These are phyloP conservation scores for Candida adriatica DNA, from an alignment of 805 yeast species.

Conservation along the genomic window DNA sequence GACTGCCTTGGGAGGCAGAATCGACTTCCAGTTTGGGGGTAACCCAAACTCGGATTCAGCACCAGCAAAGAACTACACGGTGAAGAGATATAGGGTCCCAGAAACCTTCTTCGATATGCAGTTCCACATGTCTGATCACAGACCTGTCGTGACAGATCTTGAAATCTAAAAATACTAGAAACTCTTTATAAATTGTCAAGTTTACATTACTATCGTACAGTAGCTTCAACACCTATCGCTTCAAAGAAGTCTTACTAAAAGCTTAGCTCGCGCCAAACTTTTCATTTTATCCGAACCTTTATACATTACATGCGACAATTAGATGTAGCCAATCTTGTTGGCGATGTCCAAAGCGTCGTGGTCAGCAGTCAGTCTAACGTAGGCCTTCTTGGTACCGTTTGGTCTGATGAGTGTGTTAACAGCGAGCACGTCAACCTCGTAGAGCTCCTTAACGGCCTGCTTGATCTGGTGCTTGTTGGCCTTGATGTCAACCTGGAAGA, in stretches of 20 bases:
- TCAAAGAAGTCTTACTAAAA: no score
- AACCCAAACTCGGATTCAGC: conserved; percentile 5
- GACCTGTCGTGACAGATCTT: conserved; percentile 32
- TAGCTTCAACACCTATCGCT: no score
- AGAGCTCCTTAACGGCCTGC: conserved; percentile 96
- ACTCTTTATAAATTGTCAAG: no score
- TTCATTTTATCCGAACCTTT: no score
- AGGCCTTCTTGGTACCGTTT: conserved; percentile 99
- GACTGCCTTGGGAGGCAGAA: conserved; percentile 24
- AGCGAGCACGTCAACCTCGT: conserved; percentile 89
- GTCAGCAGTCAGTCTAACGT: conserved; percentile 97
- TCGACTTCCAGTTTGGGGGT: conserved; percentile 35
- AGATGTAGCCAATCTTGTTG: conserved; percentile 99
- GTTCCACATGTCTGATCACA: conserved; percentile 35
- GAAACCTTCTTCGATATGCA: conserved; percentile 31
- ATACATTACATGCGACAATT: no score
- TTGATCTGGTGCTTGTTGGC: conserved; percentile 99
- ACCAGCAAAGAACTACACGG: conserved; percentile 6
- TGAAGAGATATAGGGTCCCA: conserved; percentile 21
- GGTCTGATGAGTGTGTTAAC: conserved; percentile 98
- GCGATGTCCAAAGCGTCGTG: conserved; percentile 99
- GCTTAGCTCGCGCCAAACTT: no score
- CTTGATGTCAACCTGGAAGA: conserved; percentile 95
- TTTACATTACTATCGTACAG: no score
- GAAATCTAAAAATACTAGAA: no score